Base-by-base conservation (phyloP, 495 filamentous ascomycete genomes). In the Penicillium simplicissimum region DNA sequence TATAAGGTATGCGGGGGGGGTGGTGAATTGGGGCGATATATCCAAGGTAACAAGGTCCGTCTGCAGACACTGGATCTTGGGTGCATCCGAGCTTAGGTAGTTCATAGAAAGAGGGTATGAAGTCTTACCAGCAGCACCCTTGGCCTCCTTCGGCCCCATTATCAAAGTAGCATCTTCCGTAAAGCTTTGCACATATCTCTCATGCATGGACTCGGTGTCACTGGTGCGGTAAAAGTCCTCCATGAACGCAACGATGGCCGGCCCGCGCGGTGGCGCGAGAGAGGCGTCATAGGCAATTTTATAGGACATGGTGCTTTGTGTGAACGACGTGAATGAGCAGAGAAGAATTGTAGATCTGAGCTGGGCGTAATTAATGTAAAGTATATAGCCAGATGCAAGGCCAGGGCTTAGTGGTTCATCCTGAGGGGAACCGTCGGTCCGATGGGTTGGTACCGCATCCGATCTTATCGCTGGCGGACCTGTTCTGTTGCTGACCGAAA, bases 171-270 rank as follows among this genome's bases (percentile, higher is more conserved):
- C 86, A 68, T 84, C 79, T 0, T 71, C 56, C 0, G 85, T 86
- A 67, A 87, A 89, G 42, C 55, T 75, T 23, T 76, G 62, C 17
- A 81, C 80, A 65, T 87, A 88, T 66, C 76, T 71, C 25, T 85
- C 82, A 65, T 88, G 83, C 6, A 74, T 69, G 45, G 78, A 75
- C 33, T 85, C 82, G 13, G 77, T 84, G 66, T 88, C 86, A 52
- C 83, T 85, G 14, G 75, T 79, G 28, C 70, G 65, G 67, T 88
- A 89, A 75, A 89, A 88, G 43, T 76, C 67, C 67, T 83, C 75
- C 71, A 87, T 80, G 72, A 84, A 87, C 23, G 67, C 49, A 55
- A 74, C 64, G 55, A 83, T 73, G 33, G 71, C 71, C 8, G 69
- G 49, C 51, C 60, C 73, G 48, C 63, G 72, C 13, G 73, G 54